A percentile compares a stretch with the other conserved stretches of the same genome.
These are phyloP conservation scores for Prunus armeniaca DNA, from an alignment of 306 rosid species.

Conservation along the genomic window DNA sequence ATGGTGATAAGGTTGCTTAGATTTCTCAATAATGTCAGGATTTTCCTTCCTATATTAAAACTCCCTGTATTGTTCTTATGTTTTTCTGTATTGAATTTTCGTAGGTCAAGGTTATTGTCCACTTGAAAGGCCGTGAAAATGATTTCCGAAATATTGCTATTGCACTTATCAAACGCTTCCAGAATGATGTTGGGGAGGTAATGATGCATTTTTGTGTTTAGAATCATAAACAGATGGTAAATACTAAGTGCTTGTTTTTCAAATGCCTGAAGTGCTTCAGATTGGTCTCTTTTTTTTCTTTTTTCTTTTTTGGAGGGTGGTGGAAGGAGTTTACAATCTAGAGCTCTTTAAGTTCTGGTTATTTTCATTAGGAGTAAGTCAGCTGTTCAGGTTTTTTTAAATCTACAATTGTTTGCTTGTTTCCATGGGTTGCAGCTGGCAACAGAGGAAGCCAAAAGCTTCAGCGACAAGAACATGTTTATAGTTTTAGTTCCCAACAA, in stretches of 20 bases:
- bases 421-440: conserved; percentile 67
- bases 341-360: not conserved
- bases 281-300: not conserved
- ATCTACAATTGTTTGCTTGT: conserved; percentile 22
- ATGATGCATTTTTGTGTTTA: not conserved
- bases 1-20: conserved; percentile 85
- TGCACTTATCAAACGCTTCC: conserved; percentile 84
- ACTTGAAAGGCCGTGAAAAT: conserved; percentile 95
- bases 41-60: not conserved
- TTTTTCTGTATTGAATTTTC: conserved; percentile 19
- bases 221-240: not conserved
- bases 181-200: conserved; percentile 94
- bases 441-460: conserved; percentile 77
- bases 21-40: conserved; percentile 6
- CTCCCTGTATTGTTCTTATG: not conserved
- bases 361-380: not conserved
- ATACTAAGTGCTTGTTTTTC: not conserved
- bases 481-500: conserved; percentile 80
- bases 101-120: conserved; percentile 93
- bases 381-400: not conserved
- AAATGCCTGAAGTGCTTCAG: not conserved
- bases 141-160: conserved; percentile 92
- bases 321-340: not conserved
- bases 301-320: not conserved
- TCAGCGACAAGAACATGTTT: conserved; percentile 72